Conservation (phyloP, 139 green algal genomes). For the Edaphochlamys debaryana region DNA sequence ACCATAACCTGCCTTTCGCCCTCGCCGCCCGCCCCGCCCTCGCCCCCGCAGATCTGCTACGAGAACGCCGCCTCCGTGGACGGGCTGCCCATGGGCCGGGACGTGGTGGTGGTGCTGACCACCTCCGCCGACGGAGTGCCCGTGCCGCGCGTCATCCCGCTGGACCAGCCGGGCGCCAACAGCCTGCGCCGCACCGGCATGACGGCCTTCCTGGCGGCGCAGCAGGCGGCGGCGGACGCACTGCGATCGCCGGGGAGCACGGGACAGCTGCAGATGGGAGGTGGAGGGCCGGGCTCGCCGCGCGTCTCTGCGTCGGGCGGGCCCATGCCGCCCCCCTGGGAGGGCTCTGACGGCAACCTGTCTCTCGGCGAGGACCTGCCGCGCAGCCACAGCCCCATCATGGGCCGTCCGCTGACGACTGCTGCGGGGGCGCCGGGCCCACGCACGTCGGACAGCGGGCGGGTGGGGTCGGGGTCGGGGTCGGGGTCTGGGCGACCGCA, state of each 20-base stretch:
- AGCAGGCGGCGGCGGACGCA: background rate
- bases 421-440: no score
- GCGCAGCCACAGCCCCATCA: background rate
- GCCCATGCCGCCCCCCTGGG: no score
- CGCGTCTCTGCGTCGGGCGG: background rate
- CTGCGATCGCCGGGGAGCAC: no score
- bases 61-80: constrained; percentile 16
- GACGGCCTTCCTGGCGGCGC: background rate
- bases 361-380: no score
- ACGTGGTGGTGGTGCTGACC: constrained; percentile 17
- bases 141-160: constrained; percentile 11
- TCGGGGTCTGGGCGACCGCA: background rate
- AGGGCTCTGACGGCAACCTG: no score
- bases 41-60: background rate
- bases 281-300: background rate
- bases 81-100: background rate
- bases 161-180: background rate
- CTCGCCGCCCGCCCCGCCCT: no score
- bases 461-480: background rate
- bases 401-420: no score
- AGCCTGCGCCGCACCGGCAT: constrained; percentile 16
- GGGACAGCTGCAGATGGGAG: no score
- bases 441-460: no score
- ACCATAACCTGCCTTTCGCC: no score
- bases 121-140: constrained; percentile 14